These are phyloP conservation scores for Arachnomyces sp. DNA, from an alignment of 2,329 filamentous ascomycete species.

Conservation along the genomic window DNA sequence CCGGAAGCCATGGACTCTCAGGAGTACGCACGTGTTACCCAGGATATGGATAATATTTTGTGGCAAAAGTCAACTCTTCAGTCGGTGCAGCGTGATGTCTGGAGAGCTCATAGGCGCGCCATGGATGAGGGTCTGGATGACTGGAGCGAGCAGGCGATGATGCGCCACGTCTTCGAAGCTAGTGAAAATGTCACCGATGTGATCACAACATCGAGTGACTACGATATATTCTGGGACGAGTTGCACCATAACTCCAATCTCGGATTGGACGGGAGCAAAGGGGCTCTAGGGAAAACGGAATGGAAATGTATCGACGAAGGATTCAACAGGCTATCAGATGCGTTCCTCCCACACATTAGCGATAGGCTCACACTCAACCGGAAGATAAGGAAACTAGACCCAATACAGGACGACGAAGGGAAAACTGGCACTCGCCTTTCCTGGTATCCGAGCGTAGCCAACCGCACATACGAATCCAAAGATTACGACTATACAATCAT, in stretches of 20 bases:
- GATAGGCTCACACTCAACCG: slow-evolving; percentile 17
- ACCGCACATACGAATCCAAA: slow-evolving; percentile 20
- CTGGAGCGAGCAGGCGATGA: slow-evolving; percentile 20
- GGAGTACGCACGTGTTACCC: slow-evolving; percentile 10
- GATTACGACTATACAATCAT: slow-evolving; percentile 33
- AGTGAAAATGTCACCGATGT: slow-evolving; percentile 32
- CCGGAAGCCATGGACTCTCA: slow-evolving; percentile 8
- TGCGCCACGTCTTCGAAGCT: slow-evolving; percentile 26
- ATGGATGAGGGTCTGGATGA: slow-evolving; percentile 20
- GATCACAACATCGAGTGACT: slow-evolving; percentile 24
- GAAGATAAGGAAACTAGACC: slow-evolving; percentile 18
- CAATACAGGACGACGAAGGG: slow-evolving; percentile 7
- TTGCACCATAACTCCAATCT: slow-evolving; percentile 28
- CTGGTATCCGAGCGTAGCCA: slow-evolving; percentile 17
- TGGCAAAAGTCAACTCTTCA: slow-evolving; percentile 14
- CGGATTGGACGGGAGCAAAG: slow-evolving; percentile 20
- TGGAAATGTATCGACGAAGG: slow-evolving; percentile 27
- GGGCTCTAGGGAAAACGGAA: slow-evolving; percentile 19
- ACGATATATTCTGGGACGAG: slow-evolving; percentile 28
- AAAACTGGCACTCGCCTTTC: slow-evolving; percentile 14
- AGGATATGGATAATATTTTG: slow-evolving; percentile 14
- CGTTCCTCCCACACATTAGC: slow-evolving; percentile 27
- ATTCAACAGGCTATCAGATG: slow-evolving; percentile 27
- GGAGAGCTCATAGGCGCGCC: slow-evolving; percentile 15
- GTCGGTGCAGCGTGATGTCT: slow-evolving; percentile 17